Evolutionary conservation across 345 rosid species (phyloP).

Genomic region (Populus simonii): DNA sequence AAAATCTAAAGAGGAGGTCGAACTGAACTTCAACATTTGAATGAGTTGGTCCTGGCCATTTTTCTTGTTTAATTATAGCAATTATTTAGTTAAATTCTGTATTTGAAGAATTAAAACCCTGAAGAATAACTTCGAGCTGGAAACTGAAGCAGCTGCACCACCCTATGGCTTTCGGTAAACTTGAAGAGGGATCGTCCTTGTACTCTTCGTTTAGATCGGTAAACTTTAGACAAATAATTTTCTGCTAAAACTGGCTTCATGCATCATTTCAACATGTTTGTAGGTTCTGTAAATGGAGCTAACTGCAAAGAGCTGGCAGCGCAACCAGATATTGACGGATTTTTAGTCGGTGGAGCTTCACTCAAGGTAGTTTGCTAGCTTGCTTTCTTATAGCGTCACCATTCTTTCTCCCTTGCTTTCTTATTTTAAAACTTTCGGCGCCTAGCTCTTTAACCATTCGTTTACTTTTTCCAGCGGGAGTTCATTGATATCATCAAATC

Average conservation of each 20-base stretch:
- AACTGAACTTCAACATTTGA: not conserved
- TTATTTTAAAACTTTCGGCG: not conserved
- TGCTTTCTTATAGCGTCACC: not conserved
- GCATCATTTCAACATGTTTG: not conserved
- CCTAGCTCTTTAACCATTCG: not conserved
- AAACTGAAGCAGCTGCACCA: not conserved
- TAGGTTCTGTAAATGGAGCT: constrained; percentile 66
- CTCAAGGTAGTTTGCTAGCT: constrained; percentile 42
- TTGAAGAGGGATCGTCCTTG: not conserved
- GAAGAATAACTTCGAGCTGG: not conserved
- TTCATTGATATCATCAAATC: constrained; percentile 64
- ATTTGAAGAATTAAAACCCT: not conserved
- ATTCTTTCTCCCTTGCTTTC: not conserved
- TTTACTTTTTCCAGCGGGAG: constrained; percentile 42
- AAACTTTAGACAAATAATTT: not conserved
- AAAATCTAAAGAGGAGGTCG: not conserved
- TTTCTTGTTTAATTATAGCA: not conserved
- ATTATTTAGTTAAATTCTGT: not conserved
- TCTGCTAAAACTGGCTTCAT: not conserved
- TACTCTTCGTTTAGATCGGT: not conserved
- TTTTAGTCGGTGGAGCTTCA: constrained; percentile 83
- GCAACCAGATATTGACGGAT: constrained; percentile 68
- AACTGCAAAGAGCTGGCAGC: constrained; percentile 64
- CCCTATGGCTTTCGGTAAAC: not conserved
- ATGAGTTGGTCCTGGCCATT: not conserved